A percentile compares a stretch with the other conserved stretches of the same genome.
phyloP scores from a whole-genome alignment of 2,329 filamentous ascomycete genomes.

The Fusarium abutilonis region DNA sequence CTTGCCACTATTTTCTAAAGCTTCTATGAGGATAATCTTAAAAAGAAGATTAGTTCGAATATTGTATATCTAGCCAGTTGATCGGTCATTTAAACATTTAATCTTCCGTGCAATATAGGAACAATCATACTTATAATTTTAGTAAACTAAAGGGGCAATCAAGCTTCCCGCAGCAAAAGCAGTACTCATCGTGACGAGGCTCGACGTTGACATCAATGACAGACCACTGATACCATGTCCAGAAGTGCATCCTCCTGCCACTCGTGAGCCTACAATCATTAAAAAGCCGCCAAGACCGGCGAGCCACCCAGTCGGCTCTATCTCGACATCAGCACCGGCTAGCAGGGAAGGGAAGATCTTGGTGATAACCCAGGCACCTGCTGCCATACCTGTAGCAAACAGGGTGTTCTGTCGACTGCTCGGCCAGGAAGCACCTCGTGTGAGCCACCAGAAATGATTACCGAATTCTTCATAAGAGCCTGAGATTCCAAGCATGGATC shows the following conservation, averaged over 20 bases:
- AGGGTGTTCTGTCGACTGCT: conserved; percentile 56
- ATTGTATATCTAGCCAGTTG: no score
- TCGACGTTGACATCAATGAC: conserved; percentile 68
- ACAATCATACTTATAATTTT: neutral
- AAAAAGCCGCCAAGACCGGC: conserved; percentile 64
- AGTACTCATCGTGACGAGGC: conserved; percentile 67
- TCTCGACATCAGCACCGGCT: conserved; percentile 41
- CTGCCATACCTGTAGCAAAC: conserved; percentile 63
- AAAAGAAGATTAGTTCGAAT: neutral
- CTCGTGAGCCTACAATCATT: conserved; percentile 68
- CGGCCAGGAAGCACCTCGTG: conserved; percentile 47
- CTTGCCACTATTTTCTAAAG: no score
- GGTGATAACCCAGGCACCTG: conserved; percentile 56
- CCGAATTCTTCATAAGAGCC: conserved; percentile 70
- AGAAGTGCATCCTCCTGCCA: conserved; percentile 74
- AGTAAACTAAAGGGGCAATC: conserved; percentile 46
- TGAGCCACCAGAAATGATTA: conserved; percentile 60
- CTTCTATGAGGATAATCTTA: no score
- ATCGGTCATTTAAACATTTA: neutral
- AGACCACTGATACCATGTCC: conserved; percentile 76
- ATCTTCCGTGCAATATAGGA: neutral
- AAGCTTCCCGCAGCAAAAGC: conserved; percentile 64
- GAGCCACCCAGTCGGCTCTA: conserved; percentile 47
- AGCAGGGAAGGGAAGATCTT: conserved; percentile 48
- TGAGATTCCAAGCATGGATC: conserved; percentile 68